Evolutionary conservation across 2,329 filamentous ascomycete genomes (phyloP).

Genomic region (Colletotrichum zoysiae): DNA sequence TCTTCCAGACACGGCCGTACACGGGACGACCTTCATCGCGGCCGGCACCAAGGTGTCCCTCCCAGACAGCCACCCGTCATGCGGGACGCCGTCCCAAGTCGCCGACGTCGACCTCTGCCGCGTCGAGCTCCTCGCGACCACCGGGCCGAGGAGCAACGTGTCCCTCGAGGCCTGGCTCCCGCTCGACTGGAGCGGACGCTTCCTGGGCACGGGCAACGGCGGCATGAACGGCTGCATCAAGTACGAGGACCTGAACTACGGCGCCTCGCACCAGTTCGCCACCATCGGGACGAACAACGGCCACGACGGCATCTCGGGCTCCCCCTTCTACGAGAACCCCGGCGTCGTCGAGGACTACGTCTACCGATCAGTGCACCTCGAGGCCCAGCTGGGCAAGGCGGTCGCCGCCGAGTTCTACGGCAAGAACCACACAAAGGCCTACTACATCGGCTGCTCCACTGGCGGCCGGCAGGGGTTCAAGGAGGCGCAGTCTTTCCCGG

Average conservation of each 20-base stretch:
- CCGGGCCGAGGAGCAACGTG: constrained; percentile 54
- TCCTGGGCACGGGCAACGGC: constrained; percentile 62
- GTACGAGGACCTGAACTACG: constrained; percentile 62
- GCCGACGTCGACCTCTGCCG: constrained; percentile 47
- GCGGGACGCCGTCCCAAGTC: constrained; percentile 42
- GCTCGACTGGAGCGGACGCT: constrained; percentile 56
- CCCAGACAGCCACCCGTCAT: constrained; percentile 52
- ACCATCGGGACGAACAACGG: constrained; percentile 64
- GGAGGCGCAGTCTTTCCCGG: constrained; percentile 54
- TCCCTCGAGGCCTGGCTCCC: constrained; percentile 65
- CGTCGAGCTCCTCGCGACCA: constrained; percentile 44
- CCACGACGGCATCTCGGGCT: constrained; percentile 58
- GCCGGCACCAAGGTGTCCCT: constrained; percentile 51
- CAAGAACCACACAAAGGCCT: constrained; percentile 46
- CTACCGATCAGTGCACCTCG: constrained; percentile 59
- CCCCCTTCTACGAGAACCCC: constrained; percentile 51
- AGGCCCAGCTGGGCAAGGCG: constrained; percentile 61
- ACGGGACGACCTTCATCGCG: constrained; percentile 26
- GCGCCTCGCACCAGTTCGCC: constrained; percentile 57
- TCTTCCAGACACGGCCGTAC: constrained; percentile 47
- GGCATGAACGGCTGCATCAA: constrained; percentile 62
- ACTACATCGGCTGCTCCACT: constrained; percentile 66
- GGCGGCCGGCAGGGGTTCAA: constrained; percentile 67
- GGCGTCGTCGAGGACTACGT: constrained; percentile 54
- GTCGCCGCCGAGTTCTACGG: constrained; percentile 63